phyloP scores from a whole-genome alignment of 2,329 filamentous ascomycete genomes.

The Daldinia sp. region DNA sequence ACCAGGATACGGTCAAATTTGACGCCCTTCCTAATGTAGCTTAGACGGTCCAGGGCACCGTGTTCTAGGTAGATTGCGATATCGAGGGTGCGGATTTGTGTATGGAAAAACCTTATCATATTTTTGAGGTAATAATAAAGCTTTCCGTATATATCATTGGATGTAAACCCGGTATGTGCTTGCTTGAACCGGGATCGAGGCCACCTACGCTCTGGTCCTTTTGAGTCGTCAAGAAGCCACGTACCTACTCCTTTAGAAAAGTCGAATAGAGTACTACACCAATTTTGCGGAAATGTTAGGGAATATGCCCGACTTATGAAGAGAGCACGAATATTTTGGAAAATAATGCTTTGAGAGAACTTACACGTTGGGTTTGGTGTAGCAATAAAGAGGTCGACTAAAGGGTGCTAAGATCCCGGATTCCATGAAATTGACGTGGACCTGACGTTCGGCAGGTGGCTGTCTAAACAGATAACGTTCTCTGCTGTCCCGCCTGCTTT shows the following conservation, averaged over 20 bases:
- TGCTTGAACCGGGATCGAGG: slow-evolving; percentile 9
- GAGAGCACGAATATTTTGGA: not conserved
- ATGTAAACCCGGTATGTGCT: not conserved
- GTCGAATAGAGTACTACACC: not conserved
- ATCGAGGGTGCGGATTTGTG: not conserved
- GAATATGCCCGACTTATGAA: too few relatives aligned
- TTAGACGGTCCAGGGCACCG: not conserved
- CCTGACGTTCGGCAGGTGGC: not conserved
- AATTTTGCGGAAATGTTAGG: not conserved
- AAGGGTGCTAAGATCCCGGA: not conserved
- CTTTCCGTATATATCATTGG: not conserved
- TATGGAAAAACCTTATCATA: not conserved
- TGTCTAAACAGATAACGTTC: not conserved
- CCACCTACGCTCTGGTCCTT: slow-evolving; percentile 14
- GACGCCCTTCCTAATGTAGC: not conserved
- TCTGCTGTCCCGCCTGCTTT: not conserved
- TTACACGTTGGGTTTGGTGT: not conserved
- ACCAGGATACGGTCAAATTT: not conserved
- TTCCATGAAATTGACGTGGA: not conserved
- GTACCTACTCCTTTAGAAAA: not conserved
- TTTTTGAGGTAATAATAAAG: not conserved
- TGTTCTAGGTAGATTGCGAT: not conserved
- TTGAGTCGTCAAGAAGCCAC: slow-evolving; percentile 14
- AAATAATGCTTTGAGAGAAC: not conserved
- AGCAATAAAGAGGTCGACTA: not conserved